Percentiles rank a stretch among this genome's conserved stretches.
These are phyloP conservation scores for Aspergillus tanneri DNA, from an alignment of 2,329 filamentous ascomycete genomes.

Conservation along the genomic window DNA sequence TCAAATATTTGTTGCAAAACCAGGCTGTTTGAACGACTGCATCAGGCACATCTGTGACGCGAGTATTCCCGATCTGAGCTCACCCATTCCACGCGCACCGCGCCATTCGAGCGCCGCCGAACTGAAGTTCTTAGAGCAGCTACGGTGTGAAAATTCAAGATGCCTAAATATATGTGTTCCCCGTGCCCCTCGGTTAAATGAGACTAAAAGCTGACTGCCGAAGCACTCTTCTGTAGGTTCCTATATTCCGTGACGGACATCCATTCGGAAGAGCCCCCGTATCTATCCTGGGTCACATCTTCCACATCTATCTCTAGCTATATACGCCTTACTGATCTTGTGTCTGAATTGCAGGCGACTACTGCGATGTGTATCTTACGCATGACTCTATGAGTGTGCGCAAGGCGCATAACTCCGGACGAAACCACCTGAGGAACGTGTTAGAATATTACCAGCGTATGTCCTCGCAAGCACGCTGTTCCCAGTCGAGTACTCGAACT, in stretches of 20 bases:
- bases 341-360: constrained; percentile 63
- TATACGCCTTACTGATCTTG: constrained; percentile 2
- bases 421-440: constrained; percentile 96
- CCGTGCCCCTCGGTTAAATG: background rate
- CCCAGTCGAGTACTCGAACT: no score
- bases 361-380: constrained; percentile 99
- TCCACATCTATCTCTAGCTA: background rate
- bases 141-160: constrained; percentile 49
- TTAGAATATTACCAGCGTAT: constrained; percentile 96
- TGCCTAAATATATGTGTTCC: constrained; percentile 78
- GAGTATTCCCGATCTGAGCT: background rate
- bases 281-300: constrained; percentile 1
- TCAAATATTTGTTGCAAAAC: background rate
- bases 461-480: constrained; percentile 7
- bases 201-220: constrained; percentile 38
- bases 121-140: constrained; percentile 13
- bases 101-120: constrained; percentile 18
- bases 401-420: constrained; percentile 94
- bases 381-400: constrained; percentile 99
- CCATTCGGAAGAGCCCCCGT: background rate
- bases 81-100: constrained; percentile 19
- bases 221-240: constrained; percentile 68
- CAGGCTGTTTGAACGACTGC: background rate
- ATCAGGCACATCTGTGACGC: background rate
- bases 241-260: background rate